Conservation (phyloP, 768 basidiomycete genomes). For the Phlegmacium glaucopus region DNA sequence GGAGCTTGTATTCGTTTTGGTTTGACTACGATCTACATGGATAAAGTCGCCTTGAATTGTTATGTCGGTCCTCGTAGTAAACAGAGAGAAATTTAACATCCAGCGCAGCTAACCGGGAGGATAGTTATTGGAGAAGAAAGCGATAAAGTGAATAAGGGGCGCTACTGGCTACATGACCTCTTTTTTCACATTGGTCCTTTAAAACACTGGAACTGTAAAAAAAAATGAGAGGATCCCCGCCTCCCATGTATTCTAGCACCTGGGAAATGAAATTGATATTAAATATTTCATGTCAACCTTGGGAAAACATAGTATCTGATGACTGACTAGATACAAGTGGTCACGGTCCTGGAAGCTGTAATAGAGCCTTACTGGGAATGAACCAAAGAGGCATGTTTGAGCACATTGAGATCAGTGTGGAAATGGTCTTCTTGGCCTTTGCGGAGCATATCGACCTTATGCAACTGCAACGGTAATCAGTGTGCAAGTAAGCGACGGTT, state of each 20-base stretch:
- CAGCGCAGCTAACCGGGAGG: no score
- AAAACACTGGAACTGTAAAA: no score
- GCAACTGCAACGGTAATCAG: conserved; percentile 46
- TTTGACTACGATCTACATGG: no score
- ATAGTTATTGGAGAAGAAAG: no score
- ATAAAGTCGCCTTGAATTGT: no score
- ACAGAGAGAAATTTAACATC: no score
- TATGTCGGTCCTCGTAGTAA: no score
- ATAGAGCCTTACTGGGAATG: conserved; percentile 76
- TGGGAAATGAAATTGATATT: conserved; percentile 62
- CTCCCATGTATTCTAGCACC: conserved; percentile 95
- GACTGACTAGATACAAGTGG: conserved; percentile 85
- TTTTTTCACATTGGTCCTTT: no score
- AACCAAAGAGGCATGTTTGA: conserved; percentile 85
- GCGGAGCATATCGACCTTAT: conserved; percentile 89
- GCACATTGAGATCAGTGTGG: conserved; percentile 89
- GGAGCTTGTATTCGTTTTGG: no score
- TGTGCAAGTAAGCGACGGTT: conserved; percentile 3
- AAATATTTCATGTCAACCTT: conserved; percentile 28
- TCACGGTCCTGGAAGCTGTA: conserved; percentile 97
- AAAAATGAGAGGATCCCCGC: conserved; percentile 93
- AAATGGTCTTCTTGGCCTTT: conserved; percentile 98
- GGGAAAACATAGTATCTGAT: conserved; percentile 18
- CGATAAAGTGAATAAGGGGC: no score
- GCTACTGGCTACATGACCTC: no score